Conservation (phyloP, 2,329 filamentous ascomycete genomes). For the Cytospora mali region DNA sequence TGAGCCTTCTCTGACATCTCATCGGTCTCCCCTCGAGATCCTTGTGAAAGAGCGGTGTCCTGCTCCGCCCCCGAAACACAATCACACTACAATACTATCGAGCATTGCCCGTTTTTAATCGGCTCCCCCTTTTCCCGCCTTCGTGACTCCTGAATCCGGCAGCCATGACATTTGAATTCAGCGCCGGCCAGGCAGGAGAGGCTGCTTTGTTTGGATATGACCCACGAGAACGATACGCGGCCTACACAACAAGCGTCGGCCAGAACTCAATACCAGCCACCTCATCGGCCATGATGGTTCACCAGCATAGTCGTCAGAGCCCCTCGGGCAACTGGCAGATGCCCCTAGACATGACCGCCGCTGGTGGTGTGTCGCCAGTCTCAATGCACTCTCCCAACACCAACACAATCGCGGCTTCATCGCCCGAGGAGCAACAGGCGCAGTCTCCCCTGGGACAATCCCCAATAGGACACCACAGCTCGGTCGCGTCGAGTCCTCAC, state of each 20-base stretch:
- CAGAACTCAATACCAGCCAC: slow-evolving; percentile 42
- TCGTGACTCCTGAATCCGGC: slow-evolving; percentile 35
- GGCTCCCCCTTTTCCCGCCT: slow-evolving; percentile 36
- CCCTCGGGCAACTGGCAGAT: slow-evolving; percentile 52
- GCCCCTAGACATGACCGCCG: slow-evolving; percentile 50
- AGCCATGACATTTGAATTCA: slow-evolving; percentile 64
- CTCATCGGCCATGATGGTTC: slow-evolving; percentile 35
- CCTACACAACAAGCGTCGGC: slow-evolving; percentile 46
- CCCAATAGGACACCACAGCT: slow-evolving; percentile 44
- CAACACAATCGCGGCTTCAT: slow-evolving; percentile 50
- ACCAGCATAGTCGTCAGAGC: slow-evolving; percentile 43
- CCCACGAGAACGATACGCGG: slow-evolving; percentile 57
- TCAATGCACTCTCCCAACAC: slow-evolving; percentile 44
- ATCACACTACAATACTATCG: slow-evolving; percentile 51
- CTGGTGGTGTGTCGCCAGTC: slow-evolving; percentile 34
- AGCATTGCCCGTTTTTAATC: slow-evolving; percentile 41
- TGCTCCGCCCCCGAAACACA: slow-evolving; percentile 39
- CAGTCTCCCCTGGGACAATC: slow-evolving; percentile 46
- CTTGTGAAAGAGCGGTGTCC: slow-evolving; percentile 50
- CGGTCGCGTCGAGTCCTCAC: slow-evolving; percentile 56
- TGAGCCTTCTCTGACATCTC: slow-evolving; percentile 43
- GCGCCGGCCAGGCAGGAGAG: slow-evolving; percentile 55
- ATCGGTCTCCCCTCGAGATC: slow-evolving; percentile 33
- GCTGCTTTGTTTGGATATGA: slow-evolving; percentile 60
- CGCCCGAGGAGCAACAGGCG: slow-evolving; percentile 54